phyloP scores from a whole-genome alignment of 192 early-diverging fungal species.

The Umbelopsis sp. region DNA sequence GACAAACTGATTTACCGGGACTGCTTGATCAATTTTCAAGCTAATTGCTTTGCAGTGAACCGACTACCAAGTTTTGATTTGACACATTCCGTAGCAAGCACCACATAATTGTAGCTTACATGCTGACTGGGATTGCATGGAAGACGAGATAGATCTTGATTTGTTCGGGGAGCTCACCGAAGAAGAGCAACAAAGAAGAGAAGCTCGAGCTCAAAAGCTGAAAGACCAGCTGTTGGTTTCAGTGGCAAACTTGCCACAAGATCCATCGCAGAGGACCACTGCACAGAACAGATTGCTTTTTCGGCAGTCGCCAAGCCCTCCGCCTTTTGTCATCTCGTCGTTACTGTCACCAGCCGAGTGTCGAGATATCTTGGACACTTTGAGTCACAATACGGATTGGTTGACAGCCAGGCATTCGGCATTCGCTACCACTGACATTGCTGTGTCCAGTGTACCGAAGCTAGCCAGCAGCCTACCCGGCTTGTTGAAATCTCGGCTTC shows the following conservation, averaged over 20 bases:
- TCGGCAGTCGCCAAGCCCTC: slow-evolving; percentile 25
- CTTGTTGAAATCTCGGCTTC: slow-evolving; percentile 28
- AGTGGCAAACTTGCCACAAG: slow-evolving; percentile 27
- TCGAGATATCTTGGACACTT: slow-evolving; percentile 30
- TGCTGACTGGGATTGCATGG: no score
- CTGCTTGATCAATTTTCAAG: no score
- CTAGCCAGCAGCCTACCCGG: slow-evolving; percentile 29
- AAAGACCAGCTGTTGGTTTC: neutral
- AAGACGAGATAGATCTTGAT: slow-evolving; percentile 36
- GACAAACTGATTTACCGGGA: no score
- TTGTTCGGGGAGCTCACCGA: slow-evolving; percentile 44
- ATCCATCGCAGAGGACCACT: slow-evolving; percentile 23
- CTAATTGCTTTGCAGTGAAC: no score
- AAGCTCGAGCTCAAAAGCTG: slow-evolving; percentile 13
- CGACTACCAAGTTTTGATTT: no score
- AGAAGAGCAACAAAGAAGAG: slow-evolving; percentile 27
- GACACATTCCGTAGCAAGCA: no score
- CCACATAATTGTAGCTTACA: no score
- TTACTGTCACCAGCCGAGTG: slow-evolving; percentile 28
- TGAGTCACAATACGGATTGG: slow-evolving; percentile 35
- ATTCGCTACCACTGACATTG: slow-evolving; percentile 53
- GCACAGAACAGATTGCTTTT: slow-evolving; percentile 23
- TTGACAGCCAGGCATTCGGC: slow-evolving; percentile 50
- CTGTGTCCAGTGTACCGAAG: slow-evolving; percentile 26
- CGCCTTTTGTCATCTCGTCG: neutral